Conservation (phyloP, 1,284 basidiomycete species). For the Volvariella surrecta region DNA sequence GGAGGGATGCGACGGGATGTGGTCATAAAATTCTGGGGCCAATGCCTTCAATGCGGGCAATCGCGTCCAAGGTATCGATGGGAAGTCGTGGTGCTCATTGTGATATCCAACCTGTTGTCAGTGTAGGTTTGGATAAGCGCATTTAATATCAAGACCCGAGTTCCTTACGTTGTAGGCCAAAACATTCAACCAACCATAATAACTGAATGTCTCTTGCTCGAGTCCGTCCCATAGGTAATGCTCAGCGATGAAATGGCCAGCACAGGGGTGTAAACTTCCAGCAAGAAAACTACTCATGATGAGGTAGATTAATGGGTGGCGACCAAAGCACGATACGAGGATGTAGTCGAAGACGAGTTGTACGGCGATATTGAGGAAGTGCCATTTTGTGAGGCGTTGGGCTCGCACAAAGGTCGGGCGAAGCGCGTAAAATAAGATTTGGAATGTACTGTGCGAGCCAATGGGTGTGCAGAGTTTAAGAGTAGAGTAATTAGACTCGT, state of each 20-base stretch:
- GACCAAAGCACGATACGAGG: constrained; percentile 56
- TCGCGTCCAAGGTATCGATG: constrained; percentile 93
- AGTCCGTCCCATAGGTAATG: constrained; percentile 91
- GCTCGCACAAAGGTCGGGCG: constrained; percentile 90
- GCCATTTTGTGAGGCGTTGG: constrained; percentile 81
- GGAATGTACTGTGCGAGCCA: constrained; percentile 68
- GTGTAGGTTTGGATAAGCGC: neutral
- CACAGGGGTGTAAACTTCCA: constrained; percentile 90
- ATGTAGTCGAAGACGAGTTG: constrained; percentile 71
- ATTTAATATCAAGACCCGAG: constrained; percentile 14
- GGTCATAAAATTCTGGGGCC: constrained; percentile 92
- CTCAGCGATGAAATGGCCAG: constrained; percentile 97
- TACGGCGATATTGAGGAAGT: constrained; percentile 65
- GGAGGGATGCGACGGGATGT: constrained; percentile 77
- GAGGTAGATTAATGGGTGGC: constrained; percentile 73
- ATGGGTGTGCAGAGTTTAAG: constrained; percentile 4
- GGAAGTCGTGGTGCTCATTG: constrained; percentile 99
- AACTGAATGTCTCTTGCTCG: constrained; percentile 92
- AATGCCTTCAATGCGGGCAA: constrained; percentile 76
- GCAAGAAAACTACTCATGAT: constrained; percentile 90
- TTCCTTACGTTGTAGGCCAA: constrained; percentile 93
- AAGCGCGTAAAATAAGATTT: constrained; percentile 96
- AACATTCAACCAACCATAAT: constrained; percentile 89
- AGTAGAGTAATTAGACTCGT: neutral
- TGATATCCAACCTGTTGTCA: constrained; percentile 84